Conservation (phyloP, 441 rosid genomes). For the Dalechampia spathulata region DNA sequence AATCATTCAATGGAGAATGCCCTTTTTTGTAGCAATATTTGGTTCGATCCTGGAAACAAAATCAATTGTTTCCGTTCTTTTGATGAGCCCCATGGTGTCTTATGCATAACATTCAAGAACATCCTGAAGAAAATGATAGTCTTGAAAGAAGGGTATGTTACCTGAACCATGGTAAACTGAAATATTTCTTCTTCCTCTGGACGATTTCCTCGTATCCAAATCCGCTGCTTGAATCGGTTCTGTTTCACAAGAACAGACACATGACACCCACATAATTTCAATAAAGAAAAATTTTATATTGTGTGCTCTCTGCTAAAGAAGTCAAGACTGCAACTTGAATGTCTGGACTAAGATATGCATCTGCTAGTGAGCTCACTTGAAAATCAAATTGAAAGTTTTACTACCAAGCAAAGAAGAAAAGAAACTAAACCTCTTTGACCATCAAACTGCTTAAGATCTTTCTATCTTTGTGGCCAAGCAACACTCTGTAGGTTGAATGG, state of each 20-base stretch:
- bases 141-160: constrained; percentile 14
- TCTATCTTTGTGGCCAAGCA: constrained; percentile 85
- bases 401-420: background rate
- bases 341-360: background rate
- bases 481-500: constrained; percentile 77
- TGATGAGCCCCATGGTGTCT: background rate
- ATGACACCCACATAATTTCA: too few species aligned
- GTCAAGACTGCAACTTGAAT: too few species aligned
- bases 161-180: constrained; percentile 90
- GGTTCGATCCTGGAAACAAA: too few species aligned
- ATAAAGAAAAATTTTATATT: too few species aligned
- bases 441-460: constrained; percentile 69
- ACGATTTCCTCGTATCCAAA: constrained; percentile 78
- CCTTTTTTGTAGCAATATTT: too few species aligned
- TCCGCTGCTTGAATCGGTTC: constrained; percentile 73
- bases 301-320: too few species aligned
- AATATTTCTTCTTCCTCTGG: constrained; percentile 88
- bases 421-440: constrained; percentile 57
- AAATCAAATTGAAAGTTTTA: background rate
- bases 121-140: background rate
- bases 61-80: too few species aligned
- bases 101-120: background rate
- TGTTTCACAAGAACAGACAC: constrained; percentile 14
- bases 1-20: too few species aligned
- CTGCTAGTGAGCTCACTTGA: background rate